Evolutionary conservation across 2,329 filamentous ascomycete species (phyloP).

Genomic region (Fusarium luffae): DNA sequence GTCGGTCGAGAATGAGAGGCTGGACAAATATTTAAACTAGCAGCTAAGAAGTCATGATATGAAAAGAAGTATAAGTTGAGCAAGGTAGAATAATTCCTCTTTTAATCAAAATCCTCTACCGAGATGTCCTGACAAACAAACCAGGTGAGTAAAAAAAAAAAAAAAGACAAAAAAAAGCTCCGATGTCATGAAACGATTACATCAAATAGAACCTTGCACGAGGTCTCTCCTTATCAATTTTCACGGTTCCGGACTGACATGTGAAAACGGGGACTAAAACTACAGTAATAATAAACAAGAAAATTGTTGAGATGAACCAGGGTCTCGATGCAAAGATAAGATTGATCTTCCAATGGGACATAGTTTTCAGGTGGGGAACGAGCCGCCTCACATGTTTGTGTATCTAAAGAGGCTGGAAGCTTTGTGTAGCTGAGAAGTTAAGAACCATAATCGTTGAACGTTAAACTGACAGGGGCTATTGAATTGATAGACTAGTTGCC

Average conservation of each 20-base stretch:
- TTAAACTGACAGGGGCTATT: neutral
- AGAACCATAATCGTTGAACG: neutral
- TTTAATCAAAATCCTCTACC: neutral
- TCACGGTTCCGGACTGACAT: conserved; percentile 35
- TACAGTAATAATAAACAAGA: conserved; percentile 11
- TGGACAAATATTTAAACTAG: neutral
- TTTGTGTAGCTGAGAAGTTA: neutral
- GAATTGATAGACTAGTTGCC: neutral
- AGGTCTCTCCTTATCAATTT: conserved; percentile 26
- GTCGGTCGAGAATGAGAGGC: neutral
- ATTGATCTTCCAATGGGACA: conserved; percentile 35
- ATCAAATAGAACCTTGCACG: conserved; percentile 27
- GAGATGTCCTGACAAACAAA: conserved; percentile 8
- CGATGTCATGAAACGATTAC: conserved; percentile 16
- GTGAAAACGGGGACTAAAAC: conserved; percentile 37
- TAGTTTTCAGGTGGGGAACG: conserved; percentile 25
- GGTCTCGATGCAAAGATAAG: conserved; percentile 29
- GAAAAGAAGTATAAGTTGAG: neutral
- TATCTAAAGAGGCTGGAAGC: neutral
- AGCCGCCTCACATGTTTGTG: conserved; percentile 16
- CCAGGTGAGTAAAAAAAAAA: conserved; percentile 2
- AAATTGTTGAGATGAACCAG: conserved; percentile 38
- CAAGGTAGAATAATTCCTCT: neutral
- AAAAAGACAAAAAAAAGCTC: neutral
- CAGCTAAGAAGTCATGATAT: conserved; percentile 19